Evolutionary conservation across 1,139 yeast genomes (phyloP), one percentile per base, ranked within the genome.

Genomic region (Kodamaea ohmeri): DNA sequence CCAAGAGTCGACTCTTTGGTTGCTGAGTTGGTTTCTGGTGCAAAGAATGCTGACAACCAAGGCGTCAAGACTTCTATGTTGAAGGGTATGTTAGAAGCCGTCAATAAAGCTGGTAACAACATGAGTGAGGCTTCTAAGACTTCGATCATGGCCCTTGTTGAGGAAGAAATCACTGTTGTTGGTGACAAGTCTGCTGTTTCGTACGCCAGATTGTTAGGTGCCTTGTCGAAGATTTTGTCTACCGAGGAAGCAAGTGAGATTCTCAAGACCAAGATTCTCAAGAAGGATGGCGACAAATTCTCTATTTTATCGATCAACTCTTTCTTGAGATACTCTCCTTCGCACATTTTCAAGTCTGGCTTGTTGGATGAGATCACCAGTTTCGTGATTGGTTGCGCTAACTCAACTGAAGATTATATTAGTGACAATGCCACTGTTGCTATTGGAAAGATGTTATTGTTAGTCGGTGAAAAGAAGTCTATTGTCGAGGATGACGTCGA

Each of bases 1-100:
- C 92, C 97, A 7, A 78, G 97, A 57, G 92, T 92, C 43, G 98
- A 92, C 58, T 95, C 97, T 3, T 73, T 92, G 43, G 86, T 90
- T 11, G 76, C 85, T 30, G 97, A 90, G 56, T 72, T 90, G 48
- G 81, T 88, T 11, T 65, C 81, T 30, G 94, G 94, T 37, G 87
- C 89, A 9, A 81, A 78, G 52, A 71, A 71, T 43, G 64, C 71
- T 7, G 78, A 74, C 39, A 67, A 61, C 33, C 64, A 67, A 27
- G 95, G 90, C 38, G 90, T 90, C 30, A 83, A 84, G 51, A 75
- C 83, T 8, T 87, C 97, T 0, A 86, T 90, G 85, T 71, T 89
- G 51, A 80, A 80, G 55, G 97, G 96, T 1, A 68, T 92, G 56
- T 68, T 86, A 39, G 96, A 87, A 56, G 94, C 92, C 40, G 88